Evolutionary conservation across 495 filamentous ascomycete species (phyloP), one percentile per base, ranked within the genome.

Genomic region (Tetracladium setigerum): DNA sequence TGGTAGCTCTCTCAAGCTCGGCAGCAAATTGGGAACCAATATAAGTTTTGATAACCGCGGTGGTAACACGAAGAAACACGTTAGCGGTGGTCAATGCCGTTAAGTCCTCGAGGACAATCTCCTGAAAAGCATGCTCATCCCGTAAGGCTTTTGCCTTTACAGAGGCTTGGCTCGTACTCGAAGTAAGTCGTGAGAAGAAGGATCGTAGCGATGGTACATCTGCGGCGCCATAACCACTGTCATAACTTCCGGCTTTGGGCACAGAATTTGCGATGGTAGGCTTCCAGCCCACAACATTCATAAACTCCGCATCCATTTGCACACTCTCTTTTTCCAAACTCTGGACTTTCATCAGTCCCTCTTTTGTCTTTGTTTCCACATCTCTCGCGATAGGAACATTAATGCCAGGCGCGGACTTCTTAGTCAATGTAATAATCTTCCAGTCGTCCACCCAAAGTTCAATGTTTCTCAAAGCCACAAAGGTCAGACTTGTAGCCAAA

Each of bases 1-100:
- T 95, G 2, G 94, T 97, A 17, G 94, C 91, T 30, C 94, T 74
- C 69, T 97, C 90, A n/a, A 97, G 74, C 61, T 99, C 94, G 13
- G 78, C 71, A 10, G 86, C 81, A 54, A 96, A 83, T 32, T 67
- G 72, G 24, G 69, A 60, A 38, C 71, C 67, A 1, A 95, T 76
- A 17, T 74, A 82, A 30, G 89, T 89, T 33, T 74, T 68, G n/a
- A 95, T 80, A 34, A 77, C 78, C 17, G 87, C 89, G 0, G 87
- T 89, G 33, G 84, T 94, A 31, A 94, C 82, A 41, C 90, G 77
- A 19, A 99, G 72, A 58, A 95, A 97, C 16, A 95, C 84, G 31
- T 80, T 84, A 1, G 86, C 87, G 5, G 71, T 82, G 9, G 77
- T 79, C 24, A 69, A 56, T 1, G 58, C 75, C 0, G 83, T 78